These are phyloP conservation scores for Adansonia digitata DNA, from an alignment of 345 rosid species.

Conservation along the genomic window DNA sequence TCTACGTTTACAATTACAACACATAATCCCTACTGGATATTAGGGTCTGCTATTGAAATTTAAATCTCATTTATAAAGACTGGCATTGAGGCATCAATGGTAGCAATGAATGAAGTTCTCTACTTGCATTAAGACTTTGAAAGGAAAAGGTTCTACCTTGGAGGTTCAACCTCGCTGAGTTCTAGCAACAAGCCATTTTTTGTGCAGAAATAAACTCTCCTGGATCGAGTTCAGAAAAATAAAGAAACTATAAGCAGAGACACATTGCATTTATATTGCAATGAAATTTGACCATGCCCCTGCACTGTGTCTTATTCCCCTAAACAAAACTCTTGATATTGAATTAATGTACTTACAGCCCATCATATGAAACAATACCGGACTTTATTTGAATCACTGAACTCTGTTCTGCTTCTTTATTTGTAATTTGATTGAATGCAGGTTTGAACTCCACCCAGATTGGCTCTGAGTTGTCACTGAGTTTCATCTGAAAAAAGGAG, in stretches of 20 bases:
- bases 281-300: background rate
- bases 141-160: constrained; percentile 36
- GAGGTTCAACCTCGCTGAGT: constrained; percentile 44
- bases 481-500: constrained; percentile 39
- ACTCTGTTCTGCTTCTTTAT: constrained; percentile 31
- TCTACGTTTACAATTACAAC: constrained; percentile 26
- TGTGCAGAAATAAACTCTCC: constrained; percentile 62
- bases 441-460: constrained; percentile 49
- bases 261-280: background rate
- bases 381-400: constrained; percentile 45
- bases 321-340: background rate
- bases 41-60: constrained; percentile 21
- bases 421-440: constrained; percentile 21
- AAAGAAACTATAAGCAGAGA: background rate
- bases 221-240: constrained; percentile 20
- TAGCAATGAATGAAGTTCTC: background rate
- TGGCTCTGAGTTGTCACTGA: constrained; percentile 49
- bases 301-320: background rate
- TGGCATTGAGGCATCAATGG: constrained; percentile 5
- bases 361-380: constrained; percentile 48
- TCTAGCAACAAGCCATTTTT: constrained; percentile 49
- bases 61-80: no score
- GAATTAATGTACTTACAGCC: constrained; percentile 36
- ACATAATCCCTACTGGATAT: constrained; percentile 26
- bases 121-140: constrained; percentile 6